A percentile compares a stretch with the other conserved stretches of the same genome.
phyloP scores from a whole-genome alignment of 1,284 basidiomycete species.

The Marasmius fiardii region DNA sequence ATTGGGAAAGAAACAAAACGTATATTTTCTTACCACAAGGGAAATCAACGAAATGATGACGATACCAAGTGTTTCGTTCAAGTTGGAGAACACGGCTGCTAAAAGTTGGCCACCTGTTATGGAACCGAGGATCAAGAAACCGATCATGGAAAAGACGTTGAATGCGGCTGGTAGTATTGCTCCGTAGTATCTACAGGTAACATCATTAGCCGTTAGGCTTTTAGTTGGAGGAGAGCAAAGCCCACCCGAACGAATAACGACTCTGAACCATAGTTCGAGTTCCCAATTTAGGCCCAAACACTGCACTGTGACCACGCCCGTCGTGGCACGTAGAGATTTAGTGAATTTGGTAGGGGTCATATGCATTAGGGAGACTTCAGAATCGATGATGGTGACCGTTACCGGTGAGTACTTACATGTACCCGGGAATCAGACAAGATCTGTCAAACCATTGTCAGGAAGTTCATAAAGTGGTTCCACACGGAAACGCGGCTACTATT shows the following conservation, averaged over 20 bases:
- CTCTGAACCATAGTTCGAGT: constrained; percentile 60
- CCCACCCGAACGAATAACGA: constrained; percentile 34
- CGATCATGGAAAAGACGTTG: constrained; percentile 62
- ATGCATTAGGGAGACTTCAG: too few relatives aligned
- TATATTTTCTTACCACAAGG: constrained; percentile 46
- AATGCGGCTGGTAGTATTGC: constrained; percentile 61
- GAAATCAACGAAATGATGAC: constrained; percentile 73
- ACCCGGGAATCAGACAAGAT: constrained; percentile 41
- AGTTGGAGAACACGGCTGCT: constrained; percentile 49
- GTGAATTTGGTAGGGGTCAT: too few relatives aligned
- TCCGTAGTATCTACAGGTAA: constrained; percentile 51
- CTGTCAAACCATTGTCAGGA: constrained; percentile 15
- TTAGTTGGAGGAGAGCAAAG: constrained; percentile 15
- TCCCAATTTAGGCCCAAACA: constrained; percentile 60
- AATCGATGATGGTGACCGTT: too few relatives aligned
- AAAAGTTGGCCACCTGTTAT: constrained; percentile 77
- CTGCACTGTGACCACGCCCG: too few relatives aligned
- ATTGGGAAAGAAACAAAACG: neutral
- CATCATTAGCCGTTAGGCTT: neutral
- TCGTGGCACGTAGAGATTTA: too few relatives aligned
- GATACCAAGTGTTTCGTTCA: constrained; percentile 64
- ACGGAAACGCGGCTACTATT: too few relatives aligned
- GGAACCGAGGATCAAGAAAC: constrained; percentile 69
- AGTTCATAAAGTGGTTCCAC: constrained; percentile 4
- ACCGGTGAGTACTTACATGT: constrained; percentile 42